Conservation (phyloP, 2,329 filamentous ascomycete genomes). For the Fusarium metavorans region DNA sequence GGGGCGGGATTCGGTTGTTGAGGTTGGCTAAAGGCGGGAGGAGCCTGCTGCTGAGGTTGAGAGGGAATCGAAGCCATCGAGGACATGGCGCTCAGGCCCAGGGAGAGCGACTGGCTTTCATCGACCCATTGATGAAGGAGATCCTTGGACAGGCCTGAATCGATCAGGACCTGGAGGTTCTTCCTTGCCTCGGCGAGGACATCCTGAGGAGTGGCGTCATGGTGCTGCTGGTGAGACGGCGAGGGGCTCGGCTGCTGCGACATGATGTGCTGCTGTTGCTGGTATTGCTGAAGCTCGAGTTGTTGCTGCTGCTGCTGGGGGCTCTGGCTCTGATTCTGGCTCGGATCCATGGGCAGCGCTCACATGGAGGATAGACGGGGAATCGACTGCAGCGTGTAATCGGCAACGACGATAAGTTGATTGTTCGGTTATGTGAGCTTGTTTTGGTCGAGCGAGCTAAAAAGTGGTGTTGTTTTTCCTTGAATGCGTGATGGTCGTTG, state of each 20-base stretch:
- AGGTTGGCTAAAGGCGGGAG: conserved; percentile 23
- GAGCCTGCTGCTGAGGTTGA: conserved; percentile 37
- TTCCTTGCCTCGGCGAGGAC: conserved; percentile 59
- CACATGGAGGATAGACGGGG: conserved; percentile 39
- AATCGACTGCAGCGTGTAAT: conserved; percentile 35
- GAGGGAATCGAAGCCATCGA: conserved; percentile 25
- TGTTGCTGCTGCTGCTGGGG: conserved; percentile 43
- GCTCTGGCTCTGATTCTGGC: conserved; percentile 38
- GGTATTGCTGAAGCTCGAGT: conserved; percentile 32
- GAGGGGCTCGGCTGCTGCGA: conserved; percentile 44
- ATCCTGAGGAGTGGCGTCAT: conserved; percentile 55
- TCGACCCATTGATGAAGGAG: conserved; percentile 57
- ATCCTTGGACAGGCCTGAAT: conserved; percentile 59
- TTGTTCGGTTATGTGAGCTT: neutral
- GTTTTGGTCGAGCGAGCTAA: neutral
- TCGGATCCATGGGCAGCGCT: conserved; percentile 49
- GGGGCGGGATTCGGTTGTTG: conserved; percentile 31
- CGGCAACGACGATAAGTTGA: conserved; percentile 18
- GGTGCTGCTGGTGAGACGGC: conserved; percentile 39
- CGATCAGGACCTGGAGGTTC: conserved; percentile 60
- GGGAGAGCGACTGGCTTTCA: conserved; percentile 50
- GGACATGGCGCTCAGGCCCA: conserved; percentile 30
- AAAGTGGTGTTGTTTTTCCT: conserved; percentile 1
- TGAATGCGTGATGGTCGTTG: conserved; percentile 14
- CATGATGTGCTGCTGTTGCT: conserved; percentile 38